A percentile compares a stretch with the other conserved stretches of the same genome.
These are phyloP conservation scores for Camellia sinensis DNA, from an alignment of 148 eudicot genomes.

Conservation along the genomic window DNA sequence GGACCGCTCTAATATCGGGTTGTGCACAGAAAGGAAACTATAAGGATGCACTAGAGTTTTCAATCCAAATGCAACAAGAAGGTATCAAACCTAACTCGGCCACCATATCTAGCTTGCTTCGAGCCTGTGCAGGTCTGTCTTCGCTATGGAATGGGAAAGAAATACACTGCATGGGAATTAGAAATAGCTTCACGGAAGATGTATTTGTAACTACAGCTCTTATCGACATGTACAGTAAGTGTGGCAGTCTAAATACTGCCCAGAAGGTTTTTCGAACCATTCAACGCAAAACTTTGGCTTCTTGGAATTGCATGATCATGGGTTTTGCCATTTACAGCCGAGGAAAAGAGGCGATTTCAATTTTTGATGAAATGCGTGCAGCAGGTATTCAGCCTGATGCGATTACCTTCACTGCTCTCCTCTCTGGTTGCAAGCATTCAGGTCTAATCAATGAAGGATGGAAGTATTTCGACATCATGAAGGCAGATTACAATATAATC, in stretches of 20 bases:
- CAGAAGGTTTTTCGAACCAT: slow-evolving; percentile 33
- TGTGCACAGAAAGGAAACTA: slow-evolving; percentile 46
- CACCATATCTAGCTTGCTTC: slow-evolving; percentile 50
- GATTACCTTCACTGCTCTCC: slow-evolving; percentile 57
- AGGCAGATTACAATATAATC: slow-evolving; percentile 26
- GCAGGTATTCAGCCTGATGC: slow-evolving; percentile 45
- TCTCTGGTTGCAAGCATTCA: slow-evolving; percentile 55
- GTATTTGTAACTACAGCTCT: slow-evolving; percentile 48
- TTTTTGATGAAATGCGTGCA: slow-evolving; percentile 43
- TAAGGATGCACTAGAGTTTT: slow-evolving; percentile 36
- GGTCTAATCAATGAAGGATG: slow-evolving; percentile 55
- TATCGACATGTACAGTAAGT: slow-evolving; percentile 58
- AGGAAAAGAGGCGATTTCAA: slow-evolving; percentile 41
- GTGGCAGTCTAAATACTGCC: slow-evolving; percentile 49
- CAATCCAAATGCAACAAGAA: slow-evolving; percentile 42
- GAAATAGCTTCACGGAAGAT: slow-evolving; percentile 41
- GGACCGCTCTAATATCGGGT: slow-evolving; percentile 63
- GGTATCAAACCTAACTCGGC: slow-evolving; percentile 47
- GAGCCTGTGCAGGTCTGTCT: slow-evolving; percentile 59
- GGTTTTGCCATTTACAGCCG: slow-evolving; percentile 48
- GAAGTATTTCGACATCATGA: slow-evolving; percentile 65
- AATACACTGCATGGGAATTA: slow-evolving; percentile 42
- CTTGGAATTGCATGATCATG: slow-evolving; percentile 69
- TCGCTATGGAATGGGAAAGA: slow-evolving; percentile 52
- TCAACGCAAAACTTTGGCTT: slow-evolving; percentile 37